Conservation (phyloP, 2,329 filamentous ascomycete genomes). For the Hypoxylon rubiginosum region DNA sequence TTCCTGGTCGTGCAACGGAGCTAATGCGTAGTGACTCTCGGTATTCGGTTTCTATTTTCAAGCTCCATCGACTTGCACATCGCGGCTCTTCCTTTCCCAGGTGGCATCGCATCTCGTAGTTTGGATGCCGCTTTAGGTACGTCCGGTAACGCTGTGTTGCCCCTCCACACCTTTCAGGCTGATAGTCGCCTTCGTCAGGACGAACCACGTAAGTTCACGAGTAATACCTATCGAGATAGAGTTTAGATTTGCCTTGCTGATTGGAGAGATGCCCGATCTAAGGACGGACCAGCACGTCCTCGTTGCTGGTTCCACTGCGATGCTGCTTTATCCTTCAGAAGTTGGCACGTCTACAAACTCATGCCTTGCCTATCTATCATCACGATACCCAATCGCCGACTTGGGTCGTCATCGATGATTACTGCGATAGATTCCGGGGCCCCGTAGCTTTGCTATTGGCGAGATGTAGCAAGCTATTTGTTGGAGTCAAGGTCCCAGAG, state of each 20-base stretch:
- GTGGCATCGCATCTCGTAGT: constrained; percentile 42
- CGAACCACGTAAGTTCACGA: constrained; percentile 38
- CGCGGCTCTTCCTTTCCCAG: constrained; percentile 40
- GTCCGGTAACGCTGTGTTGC: constrained; percentile 48
- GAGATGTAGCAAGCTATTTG: constrained; percentile 28
- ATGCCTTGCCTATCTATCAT: constrained; percentile 39
- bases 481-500: constrained; percentile 27
- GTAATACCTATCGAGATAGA: constrained; percentile 39
- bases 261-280: constrained; percentile 33
- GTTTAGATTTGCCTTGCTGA: constrained; percentile 27
- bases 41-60: constrained; percentile 42
- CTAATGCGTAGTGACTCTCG: constrained; percentile 37
- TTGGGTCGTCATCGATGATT: constrained; percentile 39
- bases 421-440: constrained; percentile 30
- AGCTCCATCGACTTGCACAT: constrained; percentile 30
- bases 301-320: constrained; percentile 34
- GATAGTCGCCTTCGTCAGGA: constrained; percentile 36
- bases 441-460: constrained; percentile 32
- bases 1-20: constrained; percentile 18
- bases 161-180: constrained; percentile 48
- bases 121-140: constrained; percentile 49
- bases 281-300: constrained; percentile 35
- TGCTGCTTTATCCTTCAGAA: constrained; percentile 44
- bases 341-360: constrained; percentile 33
- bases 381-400: constrained; percentile 38